Evolutionary conservation across 179 eudicot genomes (phyloP).

Genomic region (Pouteria campechiana): DNA sequence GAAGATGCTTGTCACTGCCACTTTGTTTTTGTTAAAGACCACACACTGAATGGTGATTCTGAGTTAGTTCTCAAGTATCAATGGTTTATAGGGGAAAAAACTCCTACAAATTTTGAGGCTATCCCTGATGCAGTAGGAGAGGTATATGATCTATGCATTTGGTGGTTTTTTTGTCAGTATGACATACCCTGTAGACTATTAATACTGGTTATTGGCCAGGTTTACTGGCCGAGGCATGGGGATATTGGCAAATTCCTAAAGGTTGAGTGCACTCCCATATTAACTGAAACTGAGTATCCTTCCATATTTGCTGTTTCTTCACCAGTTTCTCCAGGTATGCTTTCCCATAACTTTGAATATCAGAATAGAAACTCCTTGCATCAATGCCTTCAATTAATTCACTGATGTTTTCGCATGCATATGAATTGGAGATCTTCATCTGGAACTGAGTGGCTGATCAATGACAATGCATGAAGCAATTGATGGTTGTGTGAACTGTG

Average conservation of each 20-base stretch:
- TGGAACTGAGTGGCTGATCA: no score
- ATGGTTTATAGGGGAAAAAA: constrained; percentile 79
- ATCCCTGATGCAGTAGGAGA: constrained; percentile 63
- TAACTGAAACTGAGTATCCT: constrained; percentile 60
- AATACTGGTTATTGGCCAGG: constrained; percentile 31
- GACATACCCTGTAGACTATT: constrained; percentile 1
- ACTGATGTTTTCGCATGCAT: no score
- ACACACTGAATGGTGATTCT: constrained; percentile 26
- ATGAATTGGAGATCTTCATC: no score
- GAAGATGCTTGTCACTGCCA: constrained; percentile 94
- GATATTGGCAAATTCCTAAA: constrained; percentile 62
- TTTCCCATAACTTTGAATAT: neutral
- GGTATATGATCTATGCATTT: constrained; percentile 26
- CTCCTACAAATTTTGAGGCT: constrained; percentile 52
- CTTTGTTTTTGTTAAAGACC: constrained; percentile 60
- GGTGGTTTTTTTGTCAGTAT: neutral
- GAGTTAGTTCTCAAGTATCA: constrained; percentile 73
- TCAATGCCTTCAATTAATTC: no score
- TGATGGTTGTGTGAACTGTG: no score
- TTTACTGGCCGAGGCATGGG: constrained; percentile 61
- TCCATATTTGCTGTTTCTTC: constrained; percentile 80
- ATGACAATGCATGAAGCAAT: no score
- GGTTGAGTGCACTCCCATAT: constrained; percentile 76
- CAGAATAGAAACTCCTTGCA: no score
- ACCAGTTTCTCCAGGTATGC: constrained; percentile 75